A percentile compares a stretch with the other conserved stretches of the same genome.
Conservation (phyloP, 1,139 yeast genomes). For the Debaryomycetaceae sp. region DNA sequence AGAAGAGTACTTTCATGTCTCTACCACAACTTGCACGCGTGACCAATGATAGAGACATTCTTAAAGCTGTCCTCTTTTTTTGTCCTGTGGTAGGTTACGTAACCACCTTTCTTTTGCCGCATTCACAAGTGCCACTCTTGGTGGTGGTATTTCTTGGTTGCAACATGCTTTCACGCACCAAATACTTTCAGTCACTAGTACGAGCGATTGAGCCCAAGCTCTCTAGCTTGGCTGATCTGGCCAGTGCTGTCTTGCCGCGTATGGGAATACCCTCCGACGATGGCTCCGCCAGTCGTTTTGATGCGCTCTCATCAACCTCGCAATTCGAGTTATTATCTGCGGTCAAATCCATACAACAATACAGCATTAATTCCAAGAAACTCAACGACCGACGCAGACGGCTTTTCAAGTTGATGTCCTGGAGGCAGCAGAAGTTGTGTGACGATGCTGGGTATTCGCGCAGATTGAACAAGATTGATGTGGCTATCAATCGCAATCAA, state of each 20-base stretch:
- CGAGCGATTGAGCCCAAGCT: slow-evolving; percentile 7
- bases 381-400: slow-evolving; percentile 44
- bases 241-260: no score
- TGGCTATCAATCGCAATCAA: slow-evolving; percentile 41
- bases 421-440: slow-evolving; percentile 53
- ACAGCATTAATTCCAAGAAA: slow-evolving; percentile 33
- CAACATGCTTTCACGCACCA: slow-evolving; percentile 30
- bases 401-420: slow-evolving; percentile 45
- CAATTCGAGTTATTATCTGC: slow-evolving; percentile 44
- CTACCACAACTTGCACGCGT: not conserved
- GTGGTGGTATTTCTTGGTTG: slow-evolving; percentile 26
- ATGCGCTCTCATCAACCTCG: slow-evolving; percentile 15
- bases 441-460: slow-evolving; percentile 51
- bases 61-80: slow-evolving; percentile 7
- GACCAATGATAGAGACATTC: slow-evolving; percentile 6
- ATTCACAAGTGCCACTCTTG: slow-evolving; percentile 26
- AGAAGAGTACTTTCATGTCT: no score
- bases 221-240: no score
- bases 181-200: slow-evolving; percentile 13
- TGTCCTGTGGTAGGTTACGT: slow-evolving; percentile 9
- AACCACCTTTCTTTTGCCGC: slow-evolving; percentile 10
- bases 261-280: not conserved
- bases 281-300: slow-evolving; percentile 12
- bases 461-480: slow-evolving; percentile 46
- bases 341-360: slow-evolving; percentile 45